Base-by-base conservation (phyloP, 139 green algal species). In the Trebouxia sp. region DNA sequence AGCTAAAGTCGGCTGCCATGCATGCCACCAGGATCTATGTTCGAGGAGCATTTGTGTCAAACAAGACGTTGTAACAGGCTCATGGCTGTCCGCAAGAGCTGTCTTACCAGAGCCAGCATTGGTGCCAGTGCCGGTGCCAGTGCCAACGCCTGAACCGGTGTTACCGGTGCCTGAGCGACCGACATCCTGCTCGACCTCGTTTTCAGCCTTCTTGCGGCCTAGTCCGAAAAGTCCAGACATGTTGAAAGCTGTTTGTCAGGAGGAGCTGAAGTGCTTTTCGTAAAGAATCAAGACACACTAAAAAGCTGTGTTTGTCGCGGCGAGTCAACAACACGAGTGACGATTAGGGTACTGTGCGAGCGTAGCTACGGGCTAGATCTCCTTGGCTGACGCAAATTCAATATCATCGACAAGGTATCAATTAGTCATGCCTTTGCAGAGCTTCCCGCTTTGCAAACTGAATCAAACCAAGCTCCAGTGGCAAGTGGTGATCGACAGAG, bases 161-260 rank as follows among this genome's bases (percentile, higher is more conserved):
- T n/a, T n/a, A n/a, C n/a, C n/a, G n/a, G n/a, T n/a, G n/a, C n/a
- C n/a, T n/a, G n/a, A n/a, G n/a, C n/a, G n/a, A n/a, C n/a, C n/a
- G n/a, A n/a, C n/a, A n/a, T n/a, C n/a, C n/a, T n/a, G 28, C 20
- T 72, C 62, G 28, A 45, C 35, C 32, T 72, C 62, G 12, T 69
- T 69, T 30, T 72, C 62, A 45, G 11, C 15, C 32, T 72, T 72
- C 62, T 72, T 72, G 35, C 62, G 62, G 5, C 62, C 62, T 8
- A 72, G 11, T 24, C 62, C 62, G 32, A 72, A 72, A n/a, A 72
- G 62, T 43, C 62, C 62, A n/a, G 32, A 43, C 62, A 72, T 72
- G 6, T 9, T 45, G 32, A 15, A 30, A 45, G 47, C 47, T 53
- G 28, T 5, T 7, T 24, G 22, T 69, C 30, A n/a, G n/a, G n/a